A percentile compares a stretch with the other conserved stretches of the same genome.
phyloP scores from a whole-genome alignment of 2,329 filamentous ascomycete species.

The Verticillium albo-atrum region DNA sequence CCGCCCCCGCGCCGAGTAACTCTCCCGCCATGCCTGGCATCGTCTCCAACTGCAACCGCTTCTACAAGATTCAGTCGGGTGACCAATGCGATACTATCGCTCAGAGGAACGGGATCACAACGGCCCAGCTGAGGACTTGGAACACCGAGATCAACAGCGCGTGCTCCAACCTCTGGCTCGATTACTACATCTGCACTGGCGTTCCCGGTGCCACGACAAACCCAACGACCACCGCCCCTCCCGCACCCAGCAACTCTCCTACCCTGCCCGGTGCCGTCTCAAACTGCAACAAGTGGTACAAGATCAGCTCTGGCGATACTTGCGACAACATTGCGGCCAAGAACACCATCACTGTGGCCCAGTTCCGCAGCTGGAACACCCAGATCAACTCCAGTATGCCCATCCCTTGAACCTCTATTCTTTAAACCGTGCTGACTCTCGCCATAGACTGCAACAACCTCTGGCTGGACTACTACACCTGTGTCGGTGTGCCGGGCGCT shows the following conservation, averaged over 20 bases:
- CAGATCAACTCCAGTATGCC: not conserved
- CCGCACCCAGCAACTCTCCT: slow-evolving; percentile 5
- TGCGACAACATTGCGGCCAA: slow-evolving; percentile 9
- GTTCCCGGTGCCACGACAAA: slow-evolving; percentile 1
- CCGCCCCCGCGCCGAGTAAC: too few relatives aligned
- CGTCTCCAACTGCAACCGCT: slow-evolving; percentile 2
- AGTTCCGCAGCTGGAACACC: slow-evolving; percentile 7
- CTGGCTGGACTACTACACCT: not conserved
- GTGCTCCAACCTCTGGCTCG: not conserved
- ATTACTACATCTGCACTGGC: not conserved
- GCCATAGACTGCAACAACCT: not conserved
- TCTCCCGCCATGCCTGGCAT: too few relatives aligned
- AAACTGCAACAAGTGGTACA: slow-evolving; percentile 10
- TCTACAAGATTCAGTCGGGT: slow-evolving; percentile 3
- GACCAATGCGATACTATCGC: slow-evolving; percentile 3
- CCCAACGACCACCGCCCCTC: not conserved
- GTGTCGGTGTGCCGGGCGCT: not conserved
- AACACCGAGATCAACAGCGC: slow-evolving; percentile 3
- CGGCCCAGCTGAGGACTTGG: slow-evolving; percentile 15
- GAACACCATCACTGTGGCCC: slow-evolving; percentile 5
- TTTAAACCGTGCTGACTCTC: too few relatives aligned
- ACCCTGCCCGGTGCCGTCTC: slow-evolving; percentile 3
- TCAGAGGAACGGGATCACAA: slow-evolving; percentile 16
- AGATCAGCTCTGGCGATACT: slow-evolving; percentile 9
- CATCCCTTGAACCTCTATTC: not conserved